A percentile compares a stretch with the other conserved stretches of the same genome.
Evolutionary conservation across 2,329 filamentous ascomycete genomes (phyloP).

Genomic region (Curvularia verruculosa): DNA sequence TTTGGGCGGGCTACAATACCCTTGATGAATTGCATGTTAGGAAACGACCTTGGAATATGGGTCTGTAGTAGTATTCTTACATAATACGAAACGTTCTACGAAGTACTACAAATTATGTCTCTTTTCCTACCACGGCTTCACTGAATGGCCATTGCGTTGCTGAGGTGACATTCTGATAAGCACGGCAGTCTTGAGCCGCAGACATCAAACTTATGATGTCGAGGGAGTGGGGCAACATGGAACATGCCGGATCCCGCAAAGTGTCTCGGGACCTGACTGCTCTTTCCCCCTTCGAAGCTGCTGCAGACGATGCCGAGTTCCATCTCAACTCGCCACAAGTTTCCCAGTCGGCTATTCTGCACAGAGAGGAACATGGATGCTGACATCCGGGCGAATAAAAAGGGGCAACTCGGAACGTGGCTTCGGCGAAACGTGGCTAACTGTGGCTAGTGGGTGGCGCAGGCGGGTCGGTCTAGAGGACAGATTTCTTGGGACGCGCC

Average conservation of each 20-base stretch:
- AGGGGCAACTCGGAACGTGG: conserved; percentile 9
- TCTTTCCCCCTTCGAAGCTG: background rate
- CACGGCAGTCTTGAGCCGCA: conserved; percentile 7
- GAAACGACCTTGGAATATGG: conserved; percentile 7
- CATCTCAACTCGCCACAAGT: background rate
- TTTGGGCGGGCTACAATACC: conserved; percentile 17
- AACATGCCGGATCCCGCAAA: background rate
- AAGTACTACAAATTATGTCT: background rate
- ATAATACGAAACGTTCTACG: conserved; percentile 6
- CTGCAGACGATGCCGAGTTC: background rate
- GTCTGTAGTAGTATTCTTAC: conserved; percentile 9
- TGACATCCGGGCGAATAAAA: background rate
- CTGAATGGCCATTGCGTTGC: background rate
- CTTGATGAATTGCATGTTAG: conserved; percentile 17
- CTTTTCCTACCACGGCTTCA: background rate
- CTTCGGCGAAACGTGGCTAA: conserved; percentile 11
- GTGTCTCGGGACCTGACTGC: conserved; percentile 8
- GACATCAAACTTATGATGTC: conserved; percentile 9
- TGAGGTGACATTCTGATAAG: background rate
- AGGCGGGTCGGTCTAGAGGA: conserved; percentile 18
- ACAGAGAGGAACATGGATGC: background rate
- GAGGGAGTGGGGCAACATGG: conserved; percentile 8
- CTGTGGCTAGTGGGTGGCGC: conserved; percentile 18
- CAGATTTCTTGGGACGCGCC: conserved; percentile 19
- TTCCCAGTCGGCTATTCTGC: background rate